A percentile compares a stretch with the other conserved stretches of the same genome.
phyloP scores from a whole-genome alignment of 2,329 filamentous ascomycete genomes.

The Talaromyces marneffei region DNA sequence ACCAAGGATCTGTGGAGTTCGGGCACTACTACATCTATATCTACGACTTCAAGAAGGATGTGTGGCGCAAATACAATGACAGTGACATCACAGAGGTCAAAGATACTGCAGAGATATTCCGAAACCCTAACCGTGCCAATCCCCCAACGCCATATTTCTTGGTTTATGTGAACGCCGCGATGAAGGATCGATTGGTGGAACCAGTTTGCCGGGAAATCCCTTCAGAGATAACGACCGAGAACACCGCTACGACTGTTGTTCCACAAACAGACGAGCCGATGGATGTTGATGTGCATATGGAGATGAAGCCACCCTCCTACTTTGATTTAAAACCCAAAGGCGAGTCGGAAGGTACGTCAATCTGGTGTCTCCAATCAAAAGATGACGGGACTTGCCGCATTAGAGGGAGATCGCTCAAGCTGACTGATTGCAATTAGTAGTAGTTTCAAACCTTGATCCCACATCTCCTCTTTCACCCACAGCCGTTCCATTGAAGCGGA shows the following conservation, averaged over 20 bases:
- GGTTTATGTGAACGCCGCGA: conserved; percentile 69
- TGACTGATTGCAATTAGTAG: neutral
- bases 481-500: conserved; percentile 32
- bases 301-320: conserved; percentile 28
- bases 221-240: neutral
- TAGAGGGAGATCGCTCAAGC: neutral
- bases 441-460: conserved; percentile 1
- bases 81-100: conserved; percentile 65
- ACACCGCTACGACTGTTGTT: neutral
- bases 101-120: conserved; percentile 63
- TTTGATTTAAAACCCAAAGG: conserved; percentile 21
- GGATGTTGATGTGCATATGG: conserved; percentile 18
- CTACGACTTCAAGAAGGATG: conserved; percentile 70
- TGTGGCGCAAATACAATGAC: conserved; percentile 96
- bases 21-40: conserved; percentile 99
- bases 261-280: conserved; percentile 14
- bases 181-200: conserved; percentile 55
- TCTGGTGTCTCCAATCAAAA: too few species aligned
- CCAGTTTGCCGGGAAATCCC: conserved; percentile 48
- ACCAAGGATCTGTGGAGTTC: conserved; percentile 60
- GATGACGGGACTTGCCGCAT: too few species aligned
- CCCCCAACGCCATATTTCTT: conserved; percentile 75
- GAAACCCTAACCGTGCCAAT: conserved; percentile 53
- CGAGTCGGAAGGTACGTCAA: conserved; percentile 27
- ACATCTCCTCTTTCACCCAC: conserved; percentile 17